phyloP scores from a whole-genome alignment of 441 rosid genomes.

The Theobroma grandiflorum region DNA sequence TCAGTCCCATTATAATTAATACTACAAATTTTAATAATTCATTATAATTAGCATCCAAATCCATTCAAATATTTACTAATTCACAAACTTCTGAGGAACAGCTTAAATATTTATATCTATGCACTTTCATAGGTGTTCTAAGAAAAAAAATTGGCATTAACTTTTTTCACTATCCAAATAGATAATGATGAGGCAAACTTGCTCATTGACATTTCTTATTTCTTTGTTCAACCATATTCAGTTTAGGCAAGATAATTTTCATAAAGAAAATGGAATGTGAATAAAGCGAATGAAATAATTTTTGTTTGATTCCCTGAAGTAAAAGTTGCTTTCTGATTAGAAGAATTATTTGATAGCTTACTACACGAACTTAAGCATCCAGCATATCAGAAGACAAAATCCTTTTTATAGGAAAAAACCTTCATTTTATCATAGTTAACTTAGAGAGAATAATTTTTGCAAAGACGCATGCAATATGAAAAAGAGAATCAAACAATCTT shows the following conservation, averaged over 20 bases:
- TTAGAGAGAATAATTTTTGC: background rate
- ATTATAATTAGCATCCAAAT: too few species aligned
- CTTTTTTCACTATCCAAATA: background rate
- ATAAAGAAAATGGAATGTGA: background rate
- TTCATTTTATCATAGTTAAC: background rate
- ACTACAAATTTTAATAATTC: too few species aligned
- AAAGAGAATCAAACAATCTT: background rate
- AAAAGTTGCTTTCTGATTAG: conserved; percentile 12
- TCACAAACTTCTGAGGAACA: background rate
- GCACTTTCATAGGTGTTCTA: background rate
- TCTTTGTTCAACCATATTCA: background rate
- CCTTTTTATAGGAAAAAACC: background rate
- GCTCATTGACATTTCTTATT: conserved; percentile 1
- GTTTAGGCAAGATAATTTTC: background rate
- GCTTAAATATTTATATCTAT: background rate
- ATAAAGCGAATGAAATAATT: conserved; percentile 4
- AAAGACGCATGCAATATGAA: background rate
- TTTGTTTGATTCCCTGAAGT: conserved; percentile 4
- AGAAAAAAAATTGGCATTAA: background rate
- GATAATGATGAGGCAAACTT: conserved; percentile 6
- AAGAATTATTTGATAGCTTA: background rate
- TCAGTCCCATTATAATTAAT: too few species aligned
- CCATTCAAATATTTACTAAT: background rate
- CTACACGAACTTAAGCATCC: background rate
- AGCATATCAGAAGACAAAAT: conserved; percentile 5